phyloP scores from a whole-genome alignment of 2,329 filamentous ascomycete species.

The Fusarium coicis region DNA sequence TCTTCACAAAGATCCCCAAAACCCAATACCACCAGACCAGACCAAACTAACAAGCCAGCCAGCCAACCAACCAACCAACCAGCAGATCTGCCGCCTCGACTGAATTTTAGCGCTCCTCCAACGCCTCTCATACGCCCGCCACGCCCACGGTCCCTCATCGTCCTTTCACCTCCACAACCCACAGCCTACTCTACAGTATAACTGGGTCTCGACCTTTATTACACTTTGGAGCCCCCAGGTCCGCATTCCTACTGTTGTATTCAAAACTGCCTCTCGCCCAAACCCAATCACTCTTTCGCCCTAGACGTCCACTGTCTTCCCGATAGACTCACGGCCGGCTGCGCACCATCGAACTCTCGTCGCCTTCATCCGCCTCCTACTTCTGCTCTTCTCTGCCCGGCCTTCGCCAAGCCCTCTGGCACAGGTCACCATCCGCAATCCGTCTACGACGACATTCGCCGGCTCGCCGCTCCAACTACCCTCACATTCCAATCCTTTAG shows the following conservation, averaged over 20 bases:
- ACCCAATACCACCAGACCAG: slow-evolving; percentile 24
- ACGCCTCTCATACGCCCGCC: slow-evolving; percentile 34
- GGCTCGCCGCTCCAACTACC: slow-evolving; percentile 28
- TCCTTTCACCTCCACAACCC: slow-evolving; percentile 31
- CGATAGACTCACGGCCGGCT: slow-evolving; percentile 38
- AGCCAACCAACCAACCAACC: slow-evolving; percentile 27
- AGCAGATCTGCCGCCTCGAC: slow-evolving; percentile 37
- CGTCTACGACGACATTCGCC: slow-evolving; percentile 37
- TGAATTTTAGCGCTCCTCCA: slow-evolving; percentile 35
- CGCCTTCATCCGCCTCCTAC: slow-evolving; percentile 16
- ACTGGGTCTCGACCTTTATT: slow-evolving; percentile 38
- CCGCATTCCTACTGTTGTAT: slow-evolving; percentile 36
- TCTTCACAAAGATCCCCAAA: slow-evolving; percentile 31
- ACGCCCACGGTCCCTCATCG: slow-evolving; percentile 20
- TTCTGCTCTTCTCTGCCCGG: slow-evolving; percentile 9
- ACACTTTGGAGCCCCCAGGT: slow-evolving; percentile 40
- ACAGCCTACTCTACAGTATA: slow-evolving; percentile 15
- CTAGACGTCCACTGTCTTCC: slow-evolving; percentile 15
- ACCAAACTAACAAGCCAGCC: neutral
- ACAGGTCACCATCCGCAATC: slow-evolving; percentile 37
- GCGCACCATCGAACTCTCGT: slow-evolving; percentile 41
- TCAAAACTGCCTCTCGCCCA: slow-evolving; percentile 29
- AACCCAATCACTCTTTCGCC: slow-evolving; percentile 15
- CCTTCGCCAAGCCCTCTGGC: slow-evolving; percentile 32
- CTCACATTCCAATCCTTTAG: slow-evolving; percentile 43